Evolutionary conservation across 139 green algal species (phyloP).

Genomic region (Picochlorum costavermella): DNA sequence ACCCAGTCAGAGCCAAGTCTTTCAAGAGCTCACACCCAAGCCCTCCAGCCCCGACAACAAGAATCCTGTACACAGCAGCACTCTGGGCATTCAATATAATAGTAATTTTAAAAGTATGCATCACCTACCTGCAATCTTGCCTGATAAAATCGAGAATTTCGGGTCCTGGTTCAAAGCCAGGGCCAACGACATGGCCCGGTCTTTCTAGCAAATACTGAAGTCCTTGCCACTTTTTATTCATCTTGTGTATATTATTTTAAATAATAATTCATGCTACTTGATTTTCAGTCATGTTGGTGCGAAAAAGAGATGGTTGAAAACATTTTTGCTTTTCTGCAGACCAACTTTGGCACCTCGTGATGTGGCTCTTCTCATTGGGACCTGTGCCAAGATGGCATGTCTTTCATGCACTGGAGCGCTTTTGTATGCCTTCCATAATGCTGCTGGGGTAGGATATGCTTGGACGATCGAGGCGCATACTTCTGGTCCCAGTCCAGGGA

Average conservation of each 20-base stretch:
- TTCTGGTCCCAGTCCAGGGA: conserved; percentile 38
- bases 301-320: neutral
- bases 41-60: conserved; percentile 90
- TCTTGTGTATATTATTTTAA: too few relatives aligned
- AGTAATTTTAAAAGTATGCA: neutral
- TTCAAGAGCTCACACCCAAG: conserved; percentile 99
- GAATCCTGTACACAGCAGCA: conserved; percentile 32
- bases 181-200: conserved; percentile 63
- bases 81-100: neutral
- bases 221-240: conserved; percentile 41
- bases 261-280: too few relatives aligned
- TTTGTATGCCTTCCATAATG: conserved; percentile 30
- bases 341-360: neutral
- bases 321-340: neutral
- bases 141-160: conserved; percentile 63
- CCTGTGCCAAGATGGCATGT: too few relatives aligned
- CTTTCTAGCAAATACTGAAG: conserved; percentile 70
- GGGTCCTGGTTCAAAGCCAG: conserved; percentile 72
- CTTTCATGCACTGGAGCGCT: neutral
- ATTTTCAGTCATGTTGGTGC: too few relatives aligned
- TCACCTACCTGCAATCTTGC: conserved; percentile 33
- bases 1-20: conserved; percentile 89
- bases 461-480: conserved; percentile 23
- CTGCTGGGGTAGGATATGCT: conserved; percentile 35
- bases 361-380: too few relatives aligned